Evolutionary conservation across 805 yeast genomes (phyloP).

Genomic region (Kurtzmaniella fragi): DNA sequence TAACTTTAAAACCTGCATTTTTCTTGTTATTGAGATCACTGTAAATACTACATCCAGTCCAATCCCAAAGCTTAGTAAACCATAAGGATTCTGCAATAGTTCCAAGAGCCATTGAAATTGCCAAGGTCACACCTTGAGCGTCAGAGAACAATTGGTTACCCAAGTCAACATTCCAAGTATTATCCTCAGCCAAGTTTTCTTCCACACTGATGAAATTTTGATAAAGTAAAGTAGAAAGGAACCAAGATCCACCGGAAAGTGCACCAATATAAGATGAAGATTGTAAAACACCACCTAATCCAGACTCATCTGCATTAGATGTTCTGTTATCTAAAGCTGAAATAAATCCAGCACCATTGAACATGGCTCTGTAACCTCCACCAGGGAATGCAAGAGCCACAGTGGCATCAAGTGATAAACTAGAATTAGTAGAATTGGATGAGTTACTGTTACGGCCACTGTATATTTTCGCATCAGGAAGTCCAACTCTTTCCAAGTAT

Average conservation of each 20-base stretch:
- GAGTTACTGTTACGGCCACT: no score
- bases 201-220: slow-evolving; percentile 74
- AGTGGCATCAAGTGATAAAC: slow-evolving; percentile 9
- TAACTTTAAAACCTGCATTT: slow-evolving; percentile 61
- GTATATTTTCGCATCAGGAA: slow-evolving; percentile 19
- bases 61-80: no score
- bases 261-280: slow-evolving; percentile 69
- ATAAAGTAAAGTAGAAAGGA: slow-evolving; percentile 60
- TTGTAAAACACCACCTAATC: slow-evolving; percentile 72
- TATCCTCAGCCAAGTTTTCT: slow-evolving; percentile 46
- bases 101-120: neutral
- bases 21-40: slow-evolving; percentile 44
- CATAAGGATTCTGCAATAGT: no score
- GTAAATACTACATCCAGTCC: no score
- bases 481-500: slow-evolving; percentile 17
- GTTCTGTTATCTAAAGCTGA: slow-evolving; percentile 78
- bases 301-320: slow-evolving; percentile 43
- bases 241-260: slow-evolving; percentile 83
- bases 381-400: slow-evolving; percentile 37
- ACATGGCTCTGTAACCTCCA: slow-evolving; percentile 43
- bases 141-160: neutral
- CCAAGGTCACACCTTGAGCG: neutral
- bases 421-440: no score
- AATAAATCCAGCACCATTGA: slow-evolving; percentile 78
- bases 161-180: slow-evolving; percentile 1